These are phyloP conservation scores for Candida morakotiae DNA, from an alignment of 805 yeast species.

Conservation along the genomic window DNA sequence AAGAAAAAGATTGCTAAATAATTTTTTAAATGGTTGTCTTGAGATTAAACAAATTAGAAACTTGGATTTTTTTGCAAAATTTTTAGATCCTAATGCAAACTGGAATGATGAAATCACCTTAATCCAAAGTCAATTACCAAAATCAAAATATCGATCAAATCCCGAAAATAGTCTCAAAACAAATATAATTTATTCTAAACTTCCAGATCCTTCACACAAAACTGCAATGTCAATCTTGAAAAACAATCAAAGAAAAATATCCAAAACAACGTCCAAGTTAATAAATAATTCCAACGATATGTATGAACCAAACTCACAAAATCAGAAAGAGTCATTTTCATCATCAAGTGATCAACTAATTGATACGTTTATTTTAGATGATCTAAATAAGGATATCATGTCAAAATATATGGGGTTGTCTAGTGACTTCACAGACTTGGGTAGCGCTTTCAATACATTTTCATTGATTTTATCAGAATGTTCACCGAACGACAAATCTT, in stretches of 20 bases:
- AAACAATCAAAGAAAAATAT: conserved; percentile 22
- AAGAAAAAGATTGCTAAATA: conserved; percentile 69
- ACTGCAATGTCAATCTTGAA: conserved; percentile 30
- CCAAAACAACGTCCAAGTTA: conserved; percentile 19
- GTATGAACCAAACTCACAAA: too few species aligned
- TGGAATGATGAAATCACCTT: conserved; percentile 67
- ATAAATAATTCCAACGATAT: too few species aligned
- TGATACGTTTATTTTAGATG: conserved; percentile 41
- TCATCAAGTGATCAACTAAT: neutral
- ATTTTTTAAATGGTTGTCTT: conserved; percentile 75
- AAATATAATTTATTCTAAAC: conserved; percentile 26
- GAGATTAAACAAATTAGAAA: conserved; percentile 51
- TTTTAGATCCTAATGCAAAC: conserved; percentile 78
- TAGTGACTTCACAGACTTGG: conserved; percentile 69
- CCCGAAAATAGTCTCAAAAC: conserved; percentile 42
- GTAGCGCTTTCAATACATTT: conserved; percentile 50
- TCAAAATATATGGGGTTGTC: conserved; percentile 56
- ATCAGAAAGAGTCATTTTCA: too few species aligned
- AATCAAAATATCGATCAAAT: conserved; percentile 37
- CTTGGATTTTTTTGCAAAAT: conserved; percentile 64
- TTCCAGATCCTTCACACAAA: conserved; percentile 32
- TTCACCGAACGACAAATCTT: conserved; percentile 17
- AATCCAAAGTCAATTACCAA: conserved; percentile 36
- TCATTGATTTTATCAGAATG: conserved; percentile 45
- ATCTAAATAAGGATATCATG: conserved; percentile 51